These are phyloP conservation scores for Blastocystis sp. DNA, from an alignment of 352 stramenopile genomes.

Conservation along the genomic window DNA sequence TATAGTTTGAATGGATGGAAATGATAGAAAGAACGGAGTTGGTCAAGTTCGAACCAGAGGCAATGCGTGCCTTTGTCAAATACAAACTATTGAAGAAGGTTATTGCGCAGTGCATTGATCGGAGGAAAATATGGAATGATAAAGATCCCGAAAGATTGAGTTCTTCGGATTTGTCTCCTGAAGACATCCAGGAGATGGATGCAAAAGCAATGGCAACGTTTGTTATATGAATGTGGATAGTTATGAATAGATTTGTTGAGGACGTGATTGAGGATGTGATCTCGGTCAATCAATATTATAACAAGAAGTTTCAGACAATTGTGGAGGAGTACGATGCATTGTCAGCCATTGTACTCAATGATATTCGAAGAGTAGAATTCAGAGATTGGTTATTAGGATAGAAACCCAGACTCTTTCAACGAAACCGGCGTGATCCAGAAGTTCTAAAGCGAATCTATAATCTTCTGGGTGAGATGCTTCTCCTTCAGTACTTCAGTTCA, in stretches of 20 bases:
- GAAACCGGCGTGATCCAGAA: neutral
- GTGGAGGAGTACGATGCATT: constrained; percentile 1
- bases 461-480: constrained; percentile 49
- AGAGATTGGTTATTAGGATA: neutral
- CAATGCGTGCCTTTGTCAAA: constrained; percentile 47
- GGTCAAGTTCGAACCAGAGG: constrained; percentile 50
- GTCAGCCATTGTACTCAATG: neutral
- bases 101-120: constrained; percentile 41
- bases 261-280: constrained; percentile 54
- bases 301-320: constrained; percentile 31
- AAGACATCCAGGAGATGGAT: constrained; percentile 12
- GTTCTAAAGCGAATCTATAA: neutral
- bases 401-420: neutral
- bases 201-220: constrained; percentile 18
- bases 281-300: constrained; percentile 56
- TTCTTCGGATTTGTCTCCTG: too few species aligned
- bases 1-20: neutral
- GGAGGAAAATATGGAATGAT: neutral
- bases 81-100: constrained; percentile 56
- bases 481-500: constrained; percentile 52
- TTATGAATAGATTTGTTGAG: constrained; percentile 59
- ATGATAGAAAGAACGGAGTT: constrained; percentile 37
- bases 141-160: neutral
- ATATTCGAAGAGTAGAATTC: neutral
- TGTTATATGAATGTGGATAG: neutral